Percentiles rank a stretch among this genome's conserved stretches.
phyloP scores from a whole-genome alignment of 768 basidiomycete genomes.

The Suillus bovinus region DNA sequence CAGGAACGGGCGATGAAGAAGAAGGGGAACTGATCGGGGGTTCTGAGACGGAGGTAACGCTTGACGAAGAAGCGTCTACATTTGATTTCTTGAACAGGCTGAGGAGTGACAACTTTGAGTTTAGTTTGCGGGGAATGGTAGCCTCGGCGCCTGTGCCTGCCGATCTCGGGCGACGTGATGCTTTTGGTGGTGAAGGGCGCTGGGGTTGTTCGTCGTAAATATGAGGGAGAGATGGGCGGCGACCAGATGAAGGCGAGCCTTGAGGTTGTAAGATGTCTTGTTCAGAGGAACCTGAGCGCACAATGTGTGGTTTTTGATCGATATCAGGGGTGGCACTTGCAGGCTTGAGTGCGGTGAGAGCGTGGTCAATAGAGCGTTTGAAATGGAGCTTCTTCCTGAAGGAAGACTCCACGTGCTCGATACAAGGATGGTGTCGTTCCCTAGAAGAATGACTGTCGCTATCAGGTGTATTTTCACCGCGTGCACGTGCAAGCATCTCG shows the following conservation, averaged over 20 bases:
- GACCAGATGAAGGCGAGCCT: constrained; percentile 30
- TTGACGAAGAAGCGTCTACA: constrained; percentile 37
- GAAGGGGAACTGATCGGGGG: constrained; percentile 28
- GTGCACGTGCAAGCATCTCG: constrained; percentile 59
- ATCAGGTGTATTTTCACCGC: constrained; percentile 36
- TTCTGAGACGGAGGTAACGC: constrained; percentile 35
- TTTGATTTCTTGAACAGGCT: constrained; percentile 69
- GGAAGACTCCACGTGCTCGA: constrained; percentile 32
- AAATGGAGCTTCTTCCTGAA: constrained; percentile 58
- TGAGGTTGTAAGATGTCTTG: constrained; percentile 12
- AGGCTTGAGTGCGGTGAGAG: constrained; percentile 50
- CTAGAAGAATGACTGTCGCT: constrained; percentile 13
- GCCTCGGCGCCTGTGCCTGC: constrained; percentile 67
- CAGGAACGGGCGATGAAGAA: constrained; percentile 25
- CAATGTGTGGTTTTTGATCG: constrained; percentile 22
- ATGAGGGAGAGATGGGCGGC: constrained; percentile 73
- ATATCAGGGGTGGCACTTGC: constrained; percentile 33
- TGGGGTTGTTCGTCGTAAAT: constrained; percentile 38
- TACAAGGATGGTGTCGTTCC: constrained; percentile 26
- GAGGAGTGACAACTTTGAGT: constrained; percentile 73
- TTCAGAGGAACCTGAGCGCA: constrained; percentile 17
- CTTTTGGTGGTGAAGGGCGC: constrained; percentile 32
- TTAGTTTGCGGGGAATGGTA: constrained; percentile 45
- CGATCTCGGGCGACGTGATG: constrained; percentile 63
- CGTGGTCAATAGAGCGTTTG: constrained; percentile 79